Evolutionary conservation across 768 basidiomycete species (phyloP).

Genomic region (Auriculariales sp.): DNA sequence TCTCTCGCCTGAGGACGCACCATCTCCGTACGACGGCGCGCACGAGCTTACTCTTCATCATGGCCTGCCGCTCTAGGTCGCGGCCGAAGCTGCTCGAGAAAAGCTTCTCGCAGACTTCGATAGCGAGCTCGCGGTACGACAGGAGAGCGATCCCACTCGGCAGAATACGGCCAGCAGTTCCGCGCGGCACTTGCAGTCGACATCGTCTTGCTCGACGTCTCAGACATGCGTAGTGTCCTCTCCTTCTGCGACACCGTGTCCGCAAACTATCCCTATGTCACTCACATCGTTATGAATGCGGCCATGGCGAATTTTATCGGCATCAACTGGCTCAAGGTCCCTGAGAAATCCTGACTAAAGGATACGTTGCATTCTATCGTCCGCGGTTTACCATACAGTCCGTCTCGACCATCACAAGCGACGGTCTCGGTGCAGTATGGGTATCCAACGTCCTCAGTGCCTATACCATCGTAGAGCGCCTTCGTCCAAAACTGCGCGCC

Average conservation of each 20-base stretch:
- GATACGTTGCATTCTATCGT: slow-evolving; percentile 32
- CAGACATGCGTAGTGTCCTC: slow-evolving; percentile 43
- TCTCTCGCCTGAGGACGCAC: slow-evolving; percentile 6
- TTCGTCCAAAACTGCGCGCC: neutral
- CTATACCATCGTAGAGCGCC: slow-evolving; percentile 43
- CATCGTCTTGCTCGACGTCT: slow-evolving; percentile 51
- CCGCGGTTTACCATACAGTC: slow-evolving; percentile 47
- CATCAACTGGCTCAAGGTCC: slow-evolving; percentile 33
- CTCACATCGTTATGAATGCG: slow-evolving; percentile 71
- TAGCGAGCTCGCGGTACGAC: slow-evolving; percentile 24
- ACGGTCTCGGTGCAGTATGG: slow-evolving; percentile 71
- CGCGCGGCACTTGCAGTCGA: slow-evolving; percentile 42
- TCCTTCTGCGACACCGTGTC: neutral
- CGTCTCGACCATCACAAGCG: slow-evolving; percentile 25
- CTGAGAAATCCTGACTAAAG: slow-evolving; percentile 31
- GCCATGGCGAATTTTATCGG: slow-evolving; percentile 45
- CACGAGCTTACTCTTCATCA: slow-evolving; percentile 44
- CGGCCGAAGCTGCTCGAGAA: slow-evolving; percentile 49
- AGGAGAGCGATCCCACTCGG: slow-evolving; percentile 18
- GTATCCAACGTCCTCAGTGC: slow-evolving; percentile 77
- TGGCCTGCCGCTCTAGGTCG: slow-evolving; percentile 61
- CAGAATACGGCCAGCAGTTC: slow-evolving; percentile 46
- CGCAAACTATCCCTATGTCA: slow-evolving; percentile 44
- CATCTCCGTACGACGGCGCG: slow-evolving; percentile 6
- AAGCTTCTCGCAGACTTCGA: slow-evolving; percentile 42